Evolutionary conservation across 2,329 filamentous ascomycete species (phyloP).

Genomic region (Ampelomyces quisqualis): DNA sequence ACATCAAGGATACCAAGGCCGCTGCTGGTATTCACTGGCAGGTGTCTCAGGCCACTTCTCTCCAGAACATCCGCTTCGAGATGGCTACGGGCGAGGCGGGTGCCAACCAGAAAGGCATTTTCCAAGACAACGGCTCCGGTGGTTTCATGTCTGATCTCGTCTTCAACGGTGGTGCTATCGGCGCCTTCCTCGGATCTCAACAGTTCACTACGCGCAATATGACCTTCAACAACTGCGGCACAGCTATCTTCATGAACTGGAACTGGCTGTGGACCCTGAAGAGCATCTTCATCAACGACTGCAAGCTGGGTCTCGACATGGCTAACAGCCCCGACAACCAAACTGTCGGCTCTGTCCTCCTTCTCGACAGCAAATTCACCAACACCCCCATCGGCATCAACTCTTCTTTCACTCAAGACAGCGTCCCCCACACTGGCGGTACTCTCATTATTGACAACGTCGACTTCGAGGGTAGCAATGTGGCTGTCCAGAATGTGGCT

Average conservation of each 20-base stretch:
- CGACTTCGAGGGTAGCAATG: slow-evolving; percentile 70
- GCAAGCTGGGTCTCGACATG: slow-evolving; percentile 53
- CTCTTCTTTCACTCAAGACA: slow-evolving; percentile 72
- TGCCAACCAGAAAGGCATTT: slow-evolving; percentile 59
- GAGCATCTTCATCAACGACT: slow-evolving; percentile 50
- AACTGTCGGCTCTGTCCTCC: slow-evolving; percentile 79
- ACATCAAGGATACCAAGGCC: slow-evolving; percentile 45
- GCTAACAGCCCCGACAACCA: slow-evolving; percentile 60
- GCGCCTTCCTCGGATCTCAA: slow-evolving; percentile 63
- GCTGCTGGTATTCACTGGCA: slow-evolving; percentile 65
- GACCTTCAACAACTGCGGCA: slow-evolving; percentile 52
- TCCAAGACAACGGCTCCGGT: slow-evolving; percentile 62
- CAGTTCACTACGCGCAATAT: slow-evolving; percentile 59
- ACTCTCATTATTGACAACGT: slow-evolving; percentile 87
- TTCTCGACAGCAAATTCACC: slow-evolving; percentile 77
- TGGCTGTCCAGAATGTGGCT: slow-evolving; percentile 62
- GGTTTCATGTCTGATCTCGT: slow-evolving; percentile 61
- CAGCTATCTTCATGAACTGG: slow-evolving; percentile 57
- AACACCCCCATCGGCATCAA: slow-evolving; percentile 75
- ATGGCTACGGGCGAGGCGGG: slow-evolving; percentile 51
- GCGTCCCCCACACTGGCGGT: slow-evolving; percentile 69
- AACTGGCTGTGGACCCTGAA: slow-evolving; percentile 56
- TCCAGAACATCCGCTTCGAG: slow-evolving; percentile 63
- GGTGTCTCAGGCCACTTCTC: slow-evolving; percentile 63
- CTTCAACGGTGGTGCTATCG: slow-evolving; percentile 62